Conservation (phyloP, 352 stramenopile genomes). For the Phytophthora palmivora region DNA sequence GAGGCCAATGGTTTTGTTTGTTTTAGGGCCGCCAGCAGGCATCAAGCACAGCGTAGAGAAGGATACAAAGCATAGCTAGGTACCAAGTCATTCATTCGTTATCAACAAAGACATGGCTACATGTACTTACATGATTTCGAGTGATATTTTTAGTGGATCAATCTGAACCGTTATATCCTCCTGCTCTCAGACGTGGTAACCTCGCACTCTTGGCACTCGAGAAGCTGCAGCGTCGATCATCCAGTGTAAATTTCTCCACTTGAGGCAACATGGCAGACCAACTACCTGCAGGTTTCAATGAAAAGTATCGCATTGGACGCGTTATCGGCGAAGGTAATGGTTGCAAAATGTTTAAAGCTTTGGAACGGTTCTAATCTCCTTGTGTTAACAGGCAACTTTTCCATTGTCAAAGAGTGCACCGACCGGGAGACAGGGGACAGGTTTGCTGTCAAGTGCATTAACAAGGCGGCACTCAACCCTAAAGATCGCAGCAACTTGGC, state of each 20-base stretch:
- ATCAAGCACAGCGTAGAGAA: constrained; percentile 15
- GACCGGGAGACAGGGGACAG: constrained; percentile 55
- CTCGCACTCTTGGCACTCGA: constrained; percentile 29
- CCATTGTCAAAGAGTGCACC: constrained; percentile 80
- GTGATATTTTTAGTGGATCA: constrained; percentile 22
- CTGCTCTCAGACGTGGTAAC: constrained; percentile 12
- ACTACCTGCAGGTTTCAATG: constrained; percentile 60
- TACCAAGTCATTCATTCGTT: constrained; percentile 21
- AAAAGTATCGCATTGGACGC: constrained; percentile 85
- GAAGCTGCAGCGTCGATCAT: not conserved
- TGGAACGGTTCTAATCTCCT: not conserved
- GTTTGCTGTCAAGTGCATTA: constrained; percentile 88
- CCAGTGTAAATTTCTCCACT: constrained; percentile 19
- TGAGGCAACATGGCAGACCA: constrained; percentile 53
- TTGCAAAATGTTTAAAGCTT: not conserved
- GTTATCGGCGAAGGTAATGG: constrained; percentile 72
- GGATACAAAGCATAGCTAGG: too few species aligned
- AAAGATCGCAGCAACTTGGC: constrained; percentile 84
- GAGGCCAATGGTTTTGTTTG: constrained; percentile 31
- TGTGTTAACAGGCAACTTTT: constrained; percentile 75
- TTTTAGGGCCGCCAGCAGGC: constrained; percentile 20
- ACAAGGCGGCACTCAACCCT: constrained; percentile 77
- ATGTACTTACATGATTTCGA: constrained; percentile 7
- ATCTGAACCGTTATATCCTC: constrained; percentile 17
- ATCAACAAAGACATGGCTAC: constrained; percentile 15